These are phyloP conservation scores for Smittium mucronatum DNA, from an alignment of 371 early-diverging fungal genomes.

Conservation along the genomic window DNA sequence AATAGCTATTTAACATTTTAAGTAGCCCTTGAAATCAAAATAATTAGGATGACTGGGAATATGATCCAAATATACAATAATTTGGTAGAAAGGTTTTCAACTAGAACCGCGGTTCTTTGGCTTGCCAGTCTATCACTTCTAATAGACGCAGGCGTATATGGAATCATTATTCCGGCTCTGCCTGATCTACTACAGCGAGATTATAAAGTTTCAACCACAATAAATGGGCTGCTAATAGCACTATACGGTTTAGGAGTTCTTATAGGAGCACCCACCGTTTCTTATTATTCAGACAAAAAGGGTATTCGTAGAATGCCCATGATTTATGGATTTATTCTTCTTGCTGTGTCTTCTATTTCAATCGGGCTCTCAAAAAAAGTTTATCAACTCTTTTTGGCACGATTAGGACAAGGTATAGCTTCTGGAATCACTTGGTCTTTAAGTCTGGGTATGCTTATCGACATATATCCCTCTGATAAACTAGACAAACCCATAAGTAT, in stretches of 20 bases:
- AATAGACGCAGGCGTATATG: constrained; percentile 63
- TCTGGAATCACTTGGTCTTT: constrained; percentile 73
- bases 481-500: constrained; percentile 67
- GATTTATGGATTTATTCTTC: constrained; percentile 54
- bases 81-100: background rate
- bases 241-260: constrained; percentile 72
- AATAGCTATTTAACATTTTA: too few species aligned
- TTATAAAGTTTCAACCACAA: constrained; percentile 42
- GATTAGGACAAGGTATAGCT: constrained; percentile 64
- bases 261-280: constrained; percentile 60
- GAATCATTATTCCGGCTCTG: constrained; percentile 73
- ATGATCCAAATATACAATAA: too few species aligned
- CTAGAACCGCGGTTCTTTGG: background rate
- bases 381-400: constrained; percentile 52
- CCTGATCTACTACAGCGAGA: constrained; percentile 58
- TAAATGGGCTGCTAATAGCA: constrained; percentile 68
- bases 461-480: constrained; percentile 52
- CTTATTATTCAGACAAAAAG: constrained; percentile 58
- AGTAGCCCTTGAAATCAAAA: too few species aligned
- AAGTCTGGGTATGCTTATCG: constrained; percentile 63
- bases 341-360: constrained; percentile 48
- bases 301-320: constrained; percentile 57
- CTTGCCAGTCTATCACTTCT: constrained; percentile 16
- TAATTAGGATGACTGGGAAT: too few species aligned
- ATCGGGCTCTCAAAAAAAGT: constrained; percentile 56